phyloP scores from a whole-genome alignment of 495 filamentous ascomycete species.

The Copromyces sp. region DNA sequence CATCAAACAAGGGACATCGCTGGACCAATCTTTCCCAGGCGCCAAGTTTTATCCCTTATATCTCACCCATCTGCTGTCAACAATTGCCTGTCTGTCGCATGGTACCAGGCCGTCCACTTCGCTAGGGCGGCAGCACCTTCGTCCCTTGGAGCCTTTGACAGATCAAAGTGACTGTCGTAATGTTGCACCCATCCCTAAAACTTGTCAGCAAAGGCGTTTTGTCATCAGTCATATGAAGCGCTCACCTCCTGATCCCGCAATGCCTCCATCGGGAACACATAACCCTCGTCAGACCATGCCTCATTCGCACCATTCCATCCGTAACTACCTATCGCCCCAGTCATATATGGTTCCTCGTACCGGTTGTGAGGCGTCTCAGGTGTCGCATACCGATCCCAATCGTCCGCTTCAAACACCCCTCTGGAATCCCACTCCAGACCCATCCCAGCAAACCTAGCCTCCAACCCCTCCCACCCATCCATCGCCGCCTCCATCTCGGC shows the following conservation, averaged over 20 bases:
- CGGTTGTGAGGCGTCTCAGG: not conserved
- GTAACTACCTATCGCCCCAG: not conserved
- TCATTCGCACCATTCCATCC: not conserved
- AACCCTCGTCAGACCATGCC: not conserved
- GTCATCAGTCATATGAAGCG: rapidly evolving
- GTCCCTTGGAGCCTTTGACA: not conserved
- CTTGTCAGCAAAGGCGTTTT: not conserved
- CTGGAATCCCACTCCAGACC: not conserved
- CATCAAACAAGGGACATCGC: not conserved
- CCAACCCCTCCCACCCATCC: not conserved
- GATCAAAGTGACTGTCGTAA: not conserved
- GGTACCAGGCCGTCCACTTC: not conserved
- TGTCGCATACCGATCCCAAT: rapidly evolving
- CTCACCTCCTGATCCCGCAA: not conserved
- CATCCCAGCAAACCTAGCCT: not conserved
- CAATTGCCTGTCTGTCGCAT: not conserved
- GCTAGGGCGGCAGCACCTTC: not conserved
- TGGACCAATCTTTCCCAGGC: not conserved
- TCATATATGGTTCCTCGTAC: not conserved
- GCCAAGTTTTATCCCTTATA: not conserved
- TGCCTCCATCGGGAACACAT: not conserved
- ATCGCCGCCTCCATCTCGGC: not conserved
- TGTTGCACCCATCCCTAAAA: not conserved
- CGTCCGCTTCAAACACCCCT: not conserved
- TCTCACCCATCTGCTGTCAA: not conserved